Base-by-base conservation (phyloP, 306 rosid species). In the Corylus americana region DNA sequence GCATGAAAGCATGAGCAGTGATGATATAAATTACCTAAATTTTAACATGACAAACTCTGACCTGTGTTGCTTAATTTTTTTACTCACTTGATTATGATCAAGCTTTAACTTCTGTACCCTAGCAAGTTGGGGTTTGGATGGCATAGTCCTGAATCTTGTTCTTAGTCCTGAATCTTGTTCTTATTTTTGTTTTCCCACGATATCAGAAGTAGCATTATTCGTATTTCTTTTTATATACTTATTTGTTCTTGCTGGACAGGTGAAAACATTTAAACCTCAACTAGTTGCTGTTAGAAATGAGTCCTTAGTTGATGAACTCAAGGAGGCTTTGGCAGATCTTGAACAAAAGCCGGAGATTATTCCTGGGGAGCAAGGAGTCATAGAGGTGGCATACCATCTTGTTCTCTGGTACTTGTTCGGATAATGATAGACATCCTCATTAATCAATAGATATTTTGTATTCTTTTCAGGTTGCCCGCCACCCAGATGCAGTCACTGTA, bases 361-460 rank as follows among this genome's bases (percentile, higher is more conserved):
- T 78, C 97, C 99, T 45, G 99, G 99, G 73, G 99, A 95, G 85
- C 91, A 93, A 86, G 99, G 99, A 82, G 77, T 93, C 50, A 83
- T 95, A 85, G 99, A 95, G 98, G 99, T 95, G 77, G 69, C 74
- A 39, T 73, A 42, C 31, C 74, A 45, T 86, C 63, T 72, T 49
- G 51, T 72, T 78, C 11, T 62, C 73, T 31, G 59, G 71, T 17
- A 11, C 17, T 72, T 73, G 29, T 78, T 76, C 48, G 62, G 29
- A 71, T 79, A 71, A 53, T 79, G 74, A 51, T 77, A 59, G 62
- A 59, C 39, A 68, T 55, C 71, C 50, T 69, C 45, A 47, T 77
- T 42, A 57, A 68, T 80, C 74, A 31, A 45, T 70, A 58, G 82
- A 61, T 69, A 70, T 73, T 63, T 70, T 80, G 79, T 74, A 55